Conservation (phyloP, 2,329 filamentous ascomycete species). For the Neonectria hederae region DNA sequence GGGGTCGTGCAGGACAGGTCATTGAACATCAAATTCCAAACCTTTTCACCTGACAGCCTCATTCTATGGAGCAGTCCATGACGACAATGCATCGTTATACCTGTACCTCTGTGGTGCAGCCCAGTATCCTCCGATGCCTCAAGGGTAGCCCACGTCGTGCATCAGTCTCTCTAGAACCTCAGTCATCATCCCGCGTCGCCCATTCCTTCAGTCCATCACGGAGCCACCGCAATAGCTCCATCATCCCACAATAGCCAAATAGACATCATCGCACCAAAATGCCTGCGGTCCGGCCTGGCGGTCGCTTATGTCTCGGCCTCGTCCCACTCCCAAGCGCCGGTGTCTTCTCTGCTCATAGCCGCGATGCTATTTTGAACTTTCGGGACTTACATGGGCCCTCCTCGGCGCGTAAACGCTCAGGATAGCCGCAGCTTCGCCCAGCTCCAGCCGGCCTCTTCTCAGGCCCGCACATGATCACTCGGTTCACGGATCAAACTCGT, state of each 20-base stretch:
- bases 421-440: slow-evolving; percentile 21
- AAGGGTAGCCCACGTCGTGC: background rate
- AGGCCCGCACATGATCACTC: slow-evolving; percentile 10
- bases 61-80: background rate
- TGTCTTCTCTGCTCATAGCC: slow-evolving; percentile 24
- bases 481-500: background rate
- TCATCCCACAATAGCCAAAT: slow-evolving; percentile 2
- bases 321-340: slow-evolving; percentile 14
- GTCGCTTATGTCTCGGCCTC: slow-evolving; percentile 17
- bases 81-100: background rate
- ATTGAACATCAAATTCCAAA: background rate
- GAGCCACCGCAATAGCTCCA: background rate
- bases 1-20: background rate
- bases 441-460: slow-evolving; percentile 14
- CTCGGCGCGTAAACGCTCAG: slow-evolving; percentile 18
- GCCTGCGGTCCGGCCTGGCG: slow-evolving; percentile 2
- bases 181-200: background rate
- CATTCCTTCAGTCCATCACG: background rate
- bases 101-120: background rate
- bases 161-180: background rate
- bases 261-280: slow-evolving; percentile 10
- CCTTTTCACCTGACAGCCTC: background rate
- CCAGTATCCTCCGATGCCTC: no score
- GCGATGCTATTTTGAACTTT: slow-evolving; percentile 38
- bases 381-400: background rate